phyloP scores from a whole-genome alignment of 176 grass and related monocot genomes.

The Musa schizocarpa region DNA sequence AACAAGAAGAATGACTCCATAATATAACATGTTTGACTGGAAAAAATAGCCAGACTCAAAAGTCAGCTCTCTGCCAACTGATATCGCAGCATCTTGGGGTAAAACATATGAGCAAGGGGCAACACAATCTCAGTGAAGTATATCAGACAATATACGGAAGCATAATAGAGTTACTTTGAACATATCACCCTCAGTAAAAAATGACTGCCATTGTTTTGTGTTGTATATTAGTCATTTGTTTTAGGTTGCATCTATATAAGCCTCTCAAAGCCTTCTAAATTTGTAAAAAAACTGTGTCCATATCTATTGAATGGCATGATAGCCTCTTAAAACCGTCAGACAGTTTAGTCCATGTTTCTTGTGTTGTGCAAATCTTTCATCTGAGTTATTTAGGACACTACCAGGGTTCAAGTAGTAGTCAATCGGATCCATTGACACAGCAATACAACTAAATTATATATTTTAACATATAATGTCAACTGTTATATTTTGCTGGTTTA shows the following conservation, averaged over 20 bases:
- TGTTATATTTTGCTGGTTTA: background rate
- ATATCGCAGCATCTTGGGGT: background rate
- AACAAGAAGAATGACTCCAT: background rate
- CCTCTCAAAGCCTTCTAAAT: background rate
- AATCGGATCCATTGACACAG: no score
- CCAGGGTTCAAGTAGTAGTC: no score
- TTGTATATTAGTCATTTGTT: background rate
- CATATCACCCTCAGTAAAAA: background rate
- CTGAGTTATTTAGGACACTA: no score
- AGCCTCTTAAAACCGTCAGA: no score
- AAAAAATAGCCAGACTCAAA: background rate
- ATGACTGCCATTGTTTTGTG: background rate
- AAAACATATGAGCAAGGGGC: background rate
- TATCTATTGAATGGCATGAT: background rate
- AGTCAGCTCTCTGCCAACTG: background rate
- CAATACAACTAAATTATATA: no score
- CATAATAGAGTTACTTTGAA: no score
- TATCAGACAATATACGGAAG: no score
- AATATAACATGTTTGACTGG: background rate
- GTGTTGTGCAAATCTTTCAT: no score
- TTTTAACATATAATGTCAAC: no score
- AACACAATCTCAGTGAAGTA: background rate
- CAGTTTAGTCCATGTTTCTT: no score
- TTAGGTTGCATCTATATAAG: background rate
- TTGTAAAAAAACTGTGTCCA: background rate